Base-by-base conservation (phyloP, 1,139 yeast species). In the Diutina scorzettiae region DNA sequence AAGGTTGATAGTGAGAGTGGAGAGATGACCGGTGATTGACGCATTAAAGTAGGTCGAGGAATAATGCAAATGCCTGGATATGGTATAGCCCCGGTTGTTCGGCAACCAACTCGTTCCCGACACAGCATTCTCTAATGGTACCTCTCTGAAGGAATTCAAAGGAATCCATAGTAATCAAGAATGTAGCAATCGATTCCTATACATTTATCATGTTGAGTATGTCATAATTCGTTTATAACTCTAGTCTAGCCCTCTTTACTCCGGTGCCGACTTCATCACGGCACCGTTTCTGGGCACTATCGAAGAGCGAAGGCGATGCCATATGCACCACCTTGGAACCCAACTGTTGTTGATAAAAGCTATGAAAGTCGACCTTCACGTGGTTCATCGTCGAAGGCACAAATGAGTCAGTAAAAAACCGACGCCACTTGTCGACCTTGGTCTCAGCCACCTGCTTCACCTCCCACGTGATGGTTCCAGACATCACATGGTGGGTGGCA, bases 341-440 rank as follows among this genome's bases (percentile, higher is more conserved):
- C 21, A 49, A 46, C 31, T 47, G 49, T 24, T 45, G 46, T 43
- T 50, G 47, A 40, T 49, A 49, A 41, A 47, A 49, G 37, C 47
- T 49, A 33, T 46, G 47, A 40, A 49, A 49, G 16, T 48, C 43
- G 27, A 49, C 47, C 19, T 37, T 45, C 11, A 44, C 44, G 14
- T 41, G 46, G 23, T 40, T 36, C 43, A 49, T 43, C 32, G 42
- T 44, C n/a, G 40, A 34, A 41, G 44, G 49, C 28, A 46, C 47
- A 44, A 49, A 44, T 12, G 37, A 32, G 17, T 45, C 44, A 28
- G 42, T 39, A 44, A 49, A 46, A 17, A 49, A 49, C 41, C 41
- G 43, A 31, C 31, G 42, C 51, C 51, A 49, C 24, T 46, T 46
- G 39, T 27, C 32, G 39, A 49, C 44, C 36, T 49, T 49, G 18